Evolutionary conservation across 2,329 filamentous ascomycete species (phyloP).

Genomic region (Ophiosphaerella korrae): DNA sequence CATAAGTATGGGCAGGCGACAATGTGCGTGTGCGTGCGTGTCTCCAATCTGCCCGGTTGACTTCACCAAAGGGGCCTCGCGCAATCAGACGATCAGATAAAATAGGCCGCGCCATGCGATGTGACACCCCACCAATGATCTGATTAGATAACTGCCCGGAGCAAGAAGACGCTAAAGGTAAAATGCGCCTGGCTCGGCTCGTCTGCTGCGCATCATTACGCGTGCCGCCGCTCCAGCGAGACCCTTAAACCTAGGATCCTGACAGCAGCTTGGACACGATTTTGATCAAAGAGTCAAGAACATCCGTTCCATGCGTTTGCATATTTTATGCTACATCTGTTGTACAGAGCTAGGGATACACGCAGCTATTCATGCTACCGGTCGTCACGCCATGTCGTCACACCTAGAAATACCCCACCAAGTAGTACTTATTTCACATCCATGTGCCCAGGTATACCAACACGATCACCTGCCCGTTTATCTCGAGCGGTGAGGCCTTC

Average conservation of each 20-base stretch:
- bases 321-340: constrained; percentile 3
- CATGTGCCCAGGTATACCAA: constrained; percentile 40
- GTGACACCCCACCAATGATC: constrained; percentile 21
- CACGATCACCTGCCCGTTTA: constrained; percentile 29
- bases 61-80: constrained; percentile 28
- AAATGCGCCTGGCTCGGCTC: constrained; percentile 14
- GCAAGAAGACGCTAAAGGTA: background rate
- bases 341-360: constrained; percentile 8
- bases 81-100: constrained; percentile 38
- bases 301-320: background rate
- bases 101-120: constrained; percentile 8
- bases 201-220: constrained; percentile 17
- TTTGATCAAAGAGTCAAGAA: background rate
- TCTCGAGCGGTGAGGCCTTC: constrained; percentile 59
- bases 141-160: constrained; percentile 28
- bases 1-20: constrained; percentile 32
- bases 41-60: constrained; percentile 9
- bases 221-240: background rate
- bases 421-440: constrained; percentile 23
- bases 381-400: constrained; percentile 2
- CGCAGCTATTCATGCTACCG: background rate
- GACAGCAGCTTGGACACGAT: constrained; percentile 2
- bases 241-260: background rate
- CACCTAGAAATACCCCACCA: background rate
- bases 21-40: constrained; percentile 23